A percentile compares a stretch with the other conserved stretches of the same genome.
phyloP scores from a whole-genome alignment of 2,329 filamentous ascomycete species.

The Botrytis fragariae region DNA sequence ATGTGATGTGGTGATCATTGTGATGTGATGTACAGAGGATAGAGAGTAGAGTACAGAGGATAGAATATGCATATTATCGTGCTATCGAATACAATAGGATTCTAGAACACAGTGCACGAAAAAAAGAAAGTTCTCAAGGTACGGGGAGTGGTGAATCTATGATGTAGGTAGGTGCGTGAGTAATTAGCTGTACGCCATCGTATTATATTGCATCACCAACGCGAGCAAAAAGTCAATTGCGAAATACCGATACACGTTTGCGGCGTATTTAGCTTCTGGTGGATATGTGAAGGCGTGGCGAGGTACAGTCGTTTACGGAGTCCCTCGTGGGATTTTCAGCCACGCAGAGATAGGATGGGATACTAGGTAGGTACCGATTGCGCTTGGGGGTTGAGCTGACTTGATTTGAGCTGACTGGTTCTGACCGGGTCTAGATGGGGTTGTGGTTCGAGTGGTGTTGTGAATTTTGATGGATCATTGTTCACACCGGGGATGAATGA shows the following conservation, averaged over 20 bases:
- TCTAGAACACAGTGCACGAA: not conserved
- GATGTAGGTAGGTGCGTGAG: too few relatives aligned
- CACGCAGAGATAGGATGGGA: not conserved
- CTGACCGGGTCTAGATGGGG: not conserved
- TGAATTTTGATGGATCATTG: not conserved
- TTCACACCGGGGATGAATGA: not conserved
- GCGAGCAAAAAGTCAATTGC: too few relatives aligned
- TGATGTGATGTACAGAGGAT: too few relatives aligned
- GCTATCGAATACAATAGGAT: not conserved
- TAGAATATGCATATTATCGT: not conserved
- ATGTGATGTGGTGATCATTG: not conserved
- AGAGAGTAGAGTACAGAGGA: too few relatives aligned
- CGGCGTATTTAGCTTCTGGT: too few relatives aligned
- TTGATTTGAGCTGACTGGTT: not conserved
- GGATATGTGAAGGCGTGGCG: too few relatives aligned
- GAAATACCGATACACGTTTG: too few relatives aligned
- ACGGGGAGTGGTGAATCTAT: too few relatives aligned
- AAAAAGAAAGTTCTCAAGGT: too few relatives aligned
- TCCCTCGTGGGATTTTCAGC: not conserved
- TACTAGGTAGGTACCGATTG: not conserved
- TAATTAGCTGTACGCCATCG: too few relatives aligned
- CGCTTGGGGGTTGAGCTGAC: not conserved
- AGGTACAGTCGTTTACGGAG: too few relatives aligned
- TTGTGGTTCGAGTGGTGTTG: not conserved
- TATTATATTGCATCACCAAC: too few relatives aligned